A percentile compares a stretch with the other conserved stretches of the same genome.
These are phyloP conservation scores for Pseudonitzschia pungens DNA, from an alignment of 108 stramenopile genomes.

Conservation along the genomic window DNA sequence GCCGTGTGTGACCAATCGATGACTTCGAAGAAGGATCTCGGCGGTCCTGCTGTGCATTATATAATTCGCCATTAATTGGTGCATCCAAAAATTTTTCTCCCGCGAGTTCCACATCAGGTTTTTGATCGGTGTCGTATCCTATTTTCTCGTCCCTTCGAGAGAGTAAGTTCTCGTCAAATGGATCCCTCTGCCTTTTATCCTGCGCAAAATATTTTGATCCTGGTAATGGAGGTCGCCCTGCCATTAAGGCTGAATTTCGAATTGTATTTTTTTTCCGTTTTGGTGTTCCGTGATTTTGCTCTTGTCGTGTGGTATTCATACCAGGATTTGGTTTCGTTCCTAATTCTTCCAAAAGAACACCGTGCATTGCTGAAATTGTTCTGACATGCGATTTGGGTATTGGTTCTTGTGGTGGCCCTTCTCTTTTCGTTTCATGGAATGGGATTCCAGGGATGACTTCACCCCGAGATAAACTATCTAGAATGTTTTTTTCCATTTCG, in stretches of 20 bases:
- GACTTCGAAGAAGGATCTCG: neutral
- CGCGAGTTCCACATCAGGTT: neutral
- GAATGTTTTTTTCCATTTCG: constrained; percentile 50
- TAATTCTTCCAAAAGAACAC: constrained; percentile 48
- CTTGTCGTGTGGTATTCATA: neutral
- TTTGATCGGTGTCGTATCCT: neutral
- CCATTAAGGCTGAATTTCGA: neutral
- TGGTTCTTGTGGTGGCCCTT: constrained; percentile 22
- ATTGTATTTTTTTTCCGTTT: neutral
- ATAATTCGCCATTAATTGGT: neutral
- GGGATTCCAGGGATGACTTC: constrained; percentile 45
- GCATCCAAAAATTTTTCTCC: constrained; percentile 12
- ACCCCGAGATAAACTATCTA: constrained; percentile 31
- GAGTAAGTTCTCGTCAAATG: neutral
- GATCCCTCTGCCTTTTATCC: neutral
- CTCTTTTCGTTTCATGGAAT: neutral
- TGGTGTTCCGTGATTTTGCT: neutral
- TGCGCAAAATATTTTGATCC: neutral
- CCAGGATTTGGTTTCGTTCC: neutral
- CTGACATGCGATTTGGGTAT: constrained; percentile 31
- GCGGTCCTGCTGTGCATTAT: neutral
- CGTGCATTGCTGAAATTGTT: constrained; percentile 71
- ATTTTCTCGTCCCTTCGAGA: constrained; percentile 2
- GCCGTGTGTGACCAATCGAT: constrained; percentile 33
- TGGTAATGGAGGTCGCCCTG: constrained; percentile 38